phyloP scores from a whole-genome alignment of 305 asterid species.

The Fraxinus latifolia region DNA sequence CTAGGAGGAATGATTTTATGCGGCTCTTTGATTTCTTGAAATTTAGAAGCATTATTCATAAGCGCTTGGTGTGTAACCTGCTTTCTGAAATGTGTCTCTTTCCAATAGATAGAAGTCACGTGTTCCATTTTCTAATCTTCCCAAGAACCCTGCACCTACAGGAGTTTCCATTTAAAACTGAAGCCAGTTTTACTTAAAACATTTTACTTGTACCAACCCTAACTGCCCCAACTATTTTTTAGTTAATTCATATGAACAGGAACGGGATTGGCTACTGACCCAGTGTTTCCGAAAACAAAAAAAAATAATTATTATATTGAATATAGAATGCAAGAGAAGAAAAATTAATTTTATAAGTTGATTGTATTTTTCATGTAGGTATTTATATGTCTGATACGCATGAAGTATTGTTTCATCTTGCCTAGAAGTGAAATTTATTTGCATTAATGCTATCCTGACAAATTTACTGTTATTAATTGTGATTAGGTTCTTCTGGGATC shows the following conservation, averaged over 20 bases:
- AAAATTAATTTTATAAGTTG: neutral
- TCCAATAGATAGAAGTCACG: neutral
- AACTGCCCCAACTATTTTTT: neutral
- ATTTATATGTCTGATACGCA: neutral
- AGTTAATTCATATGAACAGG: neutral
- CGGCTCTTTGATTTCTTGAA: neutral
- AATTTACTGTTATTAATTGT: constrained; percentile 18
- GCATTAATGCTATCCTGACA: neutral
- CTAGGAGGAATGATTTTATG: neutral
- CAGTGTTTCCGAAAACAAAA: neutral
- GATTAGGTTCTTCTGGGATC: constrained; percentile 91
- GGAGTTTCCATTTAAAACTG: neutral
- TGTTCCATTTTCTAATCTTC: neutral
- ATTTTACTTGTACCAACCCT: neutral
- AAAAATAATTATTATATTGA: neutral
- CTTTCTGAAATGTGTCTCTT: neutral
- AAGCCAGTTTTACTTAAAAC: neutral
- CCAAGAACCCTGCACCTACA: neutral
- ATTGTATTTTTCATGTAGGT: neutral
- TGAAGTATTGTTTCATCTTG: neutral
- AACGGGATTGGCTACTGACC: neutral
- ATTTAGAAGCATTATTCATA: neutral
- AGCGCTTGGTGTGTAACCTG: neutral
- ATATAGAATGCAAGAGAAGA: neutral
- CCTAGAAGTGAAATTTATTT: constrained; percentile 1